Evolutionary conservation across 192 early-diverging fungal species (phyloP).

Genomic region (Cladochytrium replicatum): DNA sequence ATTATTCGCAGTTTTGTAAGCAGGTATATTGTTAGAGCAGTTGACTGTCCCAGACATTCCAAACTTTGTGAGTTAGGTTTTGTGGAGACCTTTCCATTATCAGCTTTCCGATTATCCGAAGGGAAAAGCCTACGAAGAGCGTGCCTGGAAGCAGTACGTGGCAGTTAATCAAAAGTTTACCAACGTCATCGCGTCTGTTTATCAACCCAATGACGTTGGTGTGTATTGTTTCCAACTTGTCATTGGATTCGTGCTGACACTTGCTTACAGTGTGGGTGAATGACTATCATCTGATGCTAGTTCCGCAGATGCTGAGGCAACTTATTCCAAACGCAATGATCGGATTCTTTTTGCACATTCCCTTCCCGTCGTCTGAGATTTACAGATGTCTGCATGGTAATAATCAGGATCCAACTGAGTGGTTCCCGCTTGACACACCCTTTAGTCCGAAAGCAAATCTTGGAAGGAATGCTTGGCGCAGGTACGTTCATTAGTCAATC

Average conservation of each 20-base stretch:
- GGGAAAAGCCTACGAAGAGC: conserved; percentile 65
- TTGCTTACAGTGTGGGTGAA: conserved; percentile 76
- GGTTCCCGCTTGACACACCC: too few relatives aligned
- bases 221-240: too few relatives aligned
- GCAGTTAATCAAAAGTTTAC: conserved; percentile 81
- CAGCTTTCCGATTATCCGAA: conserved; percentile 81
- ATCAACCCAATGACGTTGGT: conserved; percentile 79
- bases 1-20: conserved; percentile 91
- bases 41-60: too few relatives aligned
- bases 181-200: conserved; percentile 61
- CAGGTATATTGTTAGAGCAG: conserved; percentile 46
- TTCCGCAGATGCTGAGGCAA: conserved; percentile 79
- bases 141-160: conserved; percentile 72
- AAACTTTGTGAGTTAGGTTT: conserved; percentile 43
- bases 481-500: too few relatives aligned
- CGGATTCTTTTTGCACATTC: conserved; percentile 94
- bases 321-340: conserved; percentile 76
- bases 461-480: conserved; percentile 37
- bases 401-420: too few relatives aligned
- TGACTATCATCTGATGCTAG: conserved; percentile 94
- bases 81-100: conserved; percentile 98
- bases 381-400: conserved; percentile 76
- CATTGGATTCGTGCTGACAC: too few relatives aligned
- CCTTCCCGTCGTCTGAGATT: conserved; percentile 92
- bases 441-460: too few relatives aligned